A percentile compares a stretch with the other conserved stretches of the same genome.
Evolutionary conservation across 2,329 filamentous ascomycete species (phyloP).

Genomic region (Aspergillus quadrilineatus): DNA sequence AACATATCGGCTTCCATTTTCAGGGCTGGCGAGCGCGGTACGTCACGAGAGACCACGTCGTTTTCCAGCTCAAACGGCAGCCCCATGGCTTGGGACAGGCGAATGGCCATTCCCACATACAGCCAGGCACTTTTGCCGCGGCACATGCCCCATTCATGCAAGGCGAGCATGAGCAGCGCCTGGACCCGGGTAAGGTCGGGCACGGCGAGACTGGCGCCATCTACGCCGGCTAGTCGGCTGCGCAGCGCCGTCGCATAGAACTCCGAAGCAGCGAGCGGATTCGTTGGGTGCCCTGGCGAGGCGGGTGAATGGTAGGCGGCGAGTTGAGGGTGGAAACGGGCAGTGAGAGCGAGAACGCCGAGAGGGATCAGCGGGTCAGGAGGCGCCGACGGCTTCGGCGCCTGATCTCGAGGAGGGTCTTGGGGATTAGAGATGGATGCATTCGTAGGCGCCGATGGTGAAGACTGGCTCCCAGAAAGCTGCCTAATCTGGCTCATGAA

Average conservation of each 20-base stretch:
- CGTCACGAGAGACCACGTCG: slow-evolving; percentile 47
- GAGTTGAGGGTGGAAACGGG: slow-evolving; percentile 54
- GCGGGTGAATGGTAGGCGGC: slow-evolving; percentile 50
- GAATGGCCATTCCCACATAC: slow-evolving; percentile 48
- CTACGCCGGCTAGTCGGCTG: slow-evolving; percentile 45
- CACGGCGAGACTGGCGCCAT: slow-evolving; percentile 42
- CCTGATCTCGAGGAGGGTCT: slow-evolving; percentile 23
- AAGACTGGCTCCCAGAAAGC: slow-evolving; percentile 27
- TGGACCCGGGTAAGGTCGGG: slow-evolving; percentile 54
- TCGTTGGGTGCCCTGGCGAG: slow-evolving; percentile 43
- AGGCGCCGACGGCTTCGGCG: slow-evolving; percentile 35
- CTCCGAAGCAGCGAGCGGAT: slow-evolving; percentile 53
- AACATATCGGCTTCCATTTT: slow-evolving; percentile 40
- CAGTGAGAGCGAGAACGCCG: slow-evolving; percentile 56
- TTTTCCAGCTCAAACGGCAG: slow-evolving; percentile 48
- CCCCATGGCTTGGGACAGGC: slow-evolving; percentile 48
- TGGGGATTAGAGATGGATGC: slow-evolving; percentile 3
- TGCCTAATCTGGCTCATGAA: slow-evolving; percentile 52
- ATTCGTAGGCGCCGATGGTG: slow-evolving; percentile 18
- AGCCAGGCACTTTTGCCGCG: slow-evolving; percentile 54
- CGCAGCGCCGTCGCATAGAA: slow-evolving; percentile 56
- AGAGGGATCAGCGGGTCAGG: slow-evolving; percentile 51
- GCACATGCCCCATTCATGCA: slow-evolving; percentile 59
- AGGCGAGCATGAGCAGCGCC: slow-evolving; percentile 55
- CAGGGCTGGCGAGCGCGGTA: slow-evolving; percentile 40